Conservation (phyloP, 2,329 filamentous ascomycete genomes). For the Incumbomyces delicatus region DNA sequence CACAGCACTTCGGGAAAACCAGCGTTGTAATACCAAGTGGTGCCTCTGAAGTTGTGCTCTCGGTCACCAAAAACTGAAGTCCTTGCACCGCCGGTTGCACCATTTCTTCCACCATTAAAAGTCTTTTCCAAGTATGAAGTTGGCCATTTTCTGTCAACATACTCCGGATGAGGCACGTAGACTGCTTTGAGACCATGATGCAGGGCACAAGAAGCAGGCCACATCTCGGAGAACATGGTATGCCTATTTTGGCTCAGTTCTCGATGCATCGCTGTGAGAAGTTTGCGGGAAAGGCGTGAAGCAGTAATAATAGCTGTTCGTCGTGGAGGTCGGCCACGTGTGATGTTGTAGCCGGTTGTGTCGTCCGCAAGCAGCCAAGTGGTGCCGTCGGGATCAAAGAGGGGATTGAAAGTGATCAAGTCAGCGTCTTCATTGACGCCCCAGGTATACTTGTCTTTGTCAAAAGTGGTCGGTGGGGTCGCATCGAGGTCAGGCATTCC, state of each 20-base stretch:
- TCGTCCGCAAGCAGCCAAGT: constrained; percentile 74
- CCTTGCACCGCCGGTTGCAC: constrained; percentile 61
- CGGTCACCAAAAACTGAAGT: constrained; percentile 70
- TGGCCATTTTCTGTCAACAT: constrained; percentile 79
- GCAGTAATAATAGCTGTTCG: constrained; percentile 84
- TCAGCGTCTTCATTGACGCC: constrained; percentile 86
- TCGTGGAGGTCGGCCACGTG: constrained; percentile 53
- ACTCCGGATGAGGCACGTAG: constrained; percentile 80
- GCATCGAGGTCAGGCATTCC: constrained; percentile 57
- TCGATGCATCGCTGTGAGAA: constrained; percentile 79
- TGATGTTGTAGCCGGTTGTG: constrained; percentile 72
- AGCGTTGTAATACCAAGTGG: constrained; percentile 87
- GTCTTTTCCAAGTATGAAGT: constrained; percentile 63
- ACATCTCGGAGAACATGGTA: constrained; percentile 94
- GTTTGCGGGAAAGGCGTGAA: constrained; percentile 67
- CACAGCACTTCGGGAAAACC: constrained; percentile 75
- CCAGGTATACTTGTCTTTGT: constrained; percentile 75
- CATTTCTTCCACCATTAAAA: constrained; percentile 71
- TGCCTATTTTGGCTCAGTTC: constrained; percentile 79
- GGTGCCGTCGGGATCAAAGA: constrained; percentile 82
- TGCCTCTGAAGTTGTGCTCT: constrained; percentile 79
- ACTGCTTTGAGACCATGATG: constrained; percentile 92
- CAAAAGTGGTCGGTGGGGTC: constrained; percentile 66
- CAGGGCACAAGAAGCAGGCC: constrained; percentile 75
- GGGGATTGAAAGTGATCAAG: constrained; percentile 80